phyloP scores from a whole-genome alignment of 78 protist species.

The Dictyostelium citrinum region DNA sequence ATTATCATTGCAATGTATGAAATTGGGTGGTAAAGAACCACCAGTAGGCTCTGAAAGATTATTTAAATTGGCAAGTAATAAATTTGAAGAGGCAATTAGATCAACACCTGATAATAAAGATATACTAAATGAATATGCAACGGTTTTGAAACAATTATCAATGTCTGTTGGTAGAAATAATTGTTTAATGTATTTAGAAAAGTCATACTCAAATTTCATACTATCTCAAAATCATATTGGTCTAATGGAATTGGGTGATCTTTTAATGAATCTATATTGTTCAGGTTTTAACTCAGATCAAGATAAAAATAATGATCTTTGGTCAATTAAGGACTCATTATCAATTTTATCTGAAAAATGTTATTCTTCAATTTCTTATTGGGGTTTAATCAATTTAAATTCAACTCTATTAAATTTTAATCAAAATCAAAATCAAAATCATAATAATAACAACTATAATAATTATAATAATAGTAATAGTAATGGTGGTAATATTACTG shows the following conservation, averaged over 20 bases:
- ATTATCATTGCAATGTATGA: slow-evolving; percentile 71
- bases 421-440: background rate
- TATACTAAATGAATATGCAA: slow-evolving; percentile 75
- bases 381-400: slow-evolving; percentile 11
- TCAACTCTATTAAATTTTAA: background rate
- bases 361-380: slow-evolving; percentile 18
- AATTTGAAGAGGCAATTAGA: slow-evolving; percentile 81
- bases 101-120: slow-evolving; percentile 80
- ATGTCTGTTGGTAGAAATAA: slow-evolving; percentile 57
- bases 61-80: slow-evolving; percentile 69
- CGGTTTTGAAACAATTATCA: slow-evolving; percentile 65
- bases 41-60: slow-evolving; percentile 54
- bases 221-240: slow-evolving; percentile 30
- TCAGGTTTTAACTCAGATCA: background rate
- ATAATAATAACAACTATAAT: background rate
- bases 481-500: background rate
- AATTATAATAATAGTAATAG: background rate
- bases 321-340: background rate
- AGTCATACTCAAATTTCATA: slow-evolving; percentile 51
- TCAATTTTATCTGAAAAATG: slow-evolving; percentile 22
- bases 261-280: background rate
- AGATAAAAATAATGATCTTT: background rate
- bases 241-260: slow-evolving; percentile 19
- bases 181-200: slow-evolving; percentile 8
- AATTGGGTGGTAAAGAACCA: slow-evolving; percentile 31